Base-by-base conservation (phyloP, 768 basidiomycete genomes). In the Leccinum fibrillosum region DNA sequence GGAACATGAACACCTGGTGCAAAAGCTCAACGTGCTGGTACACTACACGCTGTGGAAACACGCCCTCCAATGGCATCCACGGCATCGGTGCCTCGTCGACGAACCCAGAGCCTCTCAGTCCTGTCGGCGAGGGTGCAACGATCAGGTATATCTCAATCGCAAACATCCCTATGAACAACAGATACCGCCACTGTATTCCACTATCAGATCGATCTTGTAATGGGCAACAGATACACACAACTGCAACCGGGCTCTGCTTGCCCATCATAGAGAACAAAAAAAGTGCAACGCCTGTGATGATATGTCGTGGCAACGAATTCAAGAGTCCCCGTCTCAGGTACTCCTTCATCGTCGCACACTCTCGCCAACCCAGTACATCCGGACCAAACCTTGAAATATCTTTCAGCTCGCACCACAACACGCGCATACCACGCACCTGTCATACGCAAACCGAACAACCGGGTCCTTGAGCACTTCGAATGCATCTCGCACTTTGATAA, bases 381-480 rank as follows among this genome's bases (percentile, higher is more conserved):
- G 90, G 86, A 0, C 92, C 92, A 66, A 94, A 94, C 60, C 90
- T 92, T 63, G 25, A 25, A 48, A 45, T 25, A 2, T 23, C 51
- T 42, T 25, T 52, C 23, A 54, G 28, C 11, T 19, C 6, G 23
- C 49, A 23, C 10, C 39, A 19, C 39, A 19, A 19, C n/a, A 42
- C 4, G 4, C 10, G 3, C n/a, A 51, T 13, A 50, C 0, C 19
- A 69, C 82, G 53, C 63, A 90, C 88, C 91, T 80, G 66, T 94
- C 92, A 69, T 94, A 94, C 0, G 91, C 92, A 75, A 92, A 94
- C 51, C 92, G 74, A 48, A 85, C 85, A 9, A 82, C 77, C 3
- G 92, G 92, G 62, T 91, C 80, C 69, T 86, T 90, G 26, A 94
- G 71, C 2, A 88, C 85, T 62, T 94, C 91, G 62, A 85, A 93